Evolutionary conservation across 2,329 filamentous ascomycete genomes (phyloP), one percentile per base, ranked within the genome.

Genomic region (Ascochyta viciae-villosae): DNA sequence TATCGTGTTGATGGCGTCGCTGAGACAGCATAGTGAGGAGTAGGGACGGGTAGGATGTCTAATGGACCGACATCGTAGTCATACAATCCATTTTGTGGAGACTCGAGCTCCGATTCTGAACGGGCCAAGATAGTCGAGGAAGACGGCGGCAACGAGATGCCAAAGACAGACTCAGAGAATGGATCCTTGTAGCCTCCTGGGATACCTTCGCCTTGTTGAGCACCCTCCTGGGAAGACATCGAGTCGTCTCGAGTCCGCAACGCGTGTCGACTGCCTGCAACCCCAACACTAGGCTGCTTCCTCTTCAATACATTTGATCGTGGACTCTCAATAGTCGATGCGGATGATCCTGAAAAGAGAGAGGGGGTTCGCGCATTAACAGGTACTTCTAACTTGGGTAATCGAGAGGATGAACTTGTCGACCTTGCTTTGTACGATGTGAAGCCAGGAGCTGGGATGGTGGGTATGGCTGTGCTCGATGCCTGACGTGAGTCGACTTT

Each of bases 1-100:
- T 89, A 92, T 58, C 87, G 82, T 1, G 90, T 92, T 4, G 89
- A 92, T 34, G 89, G 89, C 55, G 89, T 92, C 23, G 81, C 85
- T 58, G 89, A 91, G 49, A 87, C 82, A 3, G 81, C 83, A 73
- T 88, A 87, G 7, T 85, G 76, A n/a, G 88, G 87, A 6, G 86
- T 88, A 8, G 86, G 86, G 6, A 87, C 85, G n/a, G 87, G 85
- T 6, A 89, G 78, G 63, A 89, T 83, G 50, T 89, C 84, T 3
- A 86, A 88, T 27, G 86, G 80, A 22, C 89, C 73, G 37, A 82
- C 83, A 62, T 84, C 84, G 3, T 62, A 66, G 43, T 71, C 66
- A 48, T 73, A 70, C 29, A 70, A 58, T 37, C 53, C 54, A 42
- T 60, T 58, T 12, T 64, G 65, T 42, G 61, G 61, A 4, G 61